Evolutionary conservation across 306 rosid species (phyloP), one percentile per base, ranked within the genome.

Genomic region (Hippophae gyantsensis): DNA sequence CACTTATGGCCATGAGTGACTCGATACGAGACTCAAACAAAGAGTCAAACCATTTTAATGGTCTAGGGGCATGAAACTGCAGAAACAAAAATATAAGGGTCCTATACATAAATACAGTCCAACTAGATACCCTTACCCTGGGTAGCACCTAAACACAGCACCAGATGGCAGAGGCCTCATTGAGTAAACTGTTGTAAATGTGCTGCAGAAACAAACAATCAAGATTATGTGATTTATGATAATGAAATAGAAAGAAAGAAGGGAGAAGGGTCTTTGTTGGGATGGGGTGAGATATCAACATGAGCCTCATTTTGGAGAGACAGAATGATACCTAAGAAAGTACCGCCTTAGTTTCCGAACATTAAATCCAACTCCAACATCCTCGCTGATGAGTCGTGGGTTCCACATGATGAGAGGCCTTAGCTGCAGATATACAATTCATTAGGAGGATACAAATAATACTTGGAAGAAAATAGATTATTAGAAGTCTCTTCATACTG

Each of bases 381-480:
- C 96, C 67, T 80, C 95, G 38, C 96, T 85, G 54, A 87, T 66
- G 75, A 92, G 75, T 69, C 95, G 95, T 5, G 98, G 98, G 59
- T 92, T 87, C 98, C 96, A 92, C 98, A 92, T 92, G 70, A 87
- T 73, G 57, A 92, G 98, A 67, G 98, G 96, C 72, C 82, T 83
- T 54, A 89, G 95, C 98, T 90, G 86, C 61, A 57, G 74, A 62
- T 49, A 60, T 55, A 52, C 42, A 13, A 59, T 32, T 43, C 7
- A 70, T 41, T 43, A 6, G 14, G 27, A 53, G 45, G 8, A 64
- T 8, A 41, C 47, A 3, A 27, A 12, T 57, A 23, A 41, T 18
- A 56, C 58, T 61, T 38, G 25, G 2, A 67, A 10, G 5, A 12
- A 13, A 49, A 49, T 57, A 13, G 45, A 58, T 26, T 53, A 77